Base-by-base conservation (phyloP, 768 basidiomycete species). In the Amyloporia xantha region DNA sequence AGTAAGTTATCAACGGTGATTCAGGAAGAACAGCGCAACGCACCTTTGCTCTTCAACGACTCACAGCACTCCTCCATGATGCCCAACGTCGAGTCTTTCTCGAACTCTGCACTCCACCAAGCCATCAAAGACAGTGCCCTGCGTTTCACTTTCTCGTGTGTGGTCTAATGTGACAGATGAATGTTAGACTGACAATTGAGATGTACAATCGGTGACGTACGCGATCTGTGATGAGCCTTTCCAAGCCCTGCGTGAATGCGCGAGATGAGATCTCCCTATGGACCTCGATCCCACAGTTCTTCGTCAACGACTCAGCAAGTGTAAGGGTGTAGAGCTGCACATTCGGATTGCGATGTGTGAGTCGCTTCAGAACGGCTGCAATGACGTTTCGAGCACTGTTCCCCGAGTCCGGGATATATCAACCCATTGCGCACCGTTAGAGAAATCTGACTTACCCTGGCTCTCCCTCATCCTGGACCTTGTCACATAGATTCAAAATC, bases 251-350 rank as follows among this genome's bases (percentile, higher is more conserved):
- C 1, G 93, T 97, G 72, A 96, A 99, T 2, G 89, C 87, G 44
- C 89, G 78, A 19, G 86, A 89, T 0, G 91, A 84, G 44, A 99
- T 74, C 66, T 99, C 95, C 40, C 86, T 76, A 63, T 93, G 82
- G 10, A 97, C 69, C 21, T 80, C 75, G 54, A 85, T 74, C 2
- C 81, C 81, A 57, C 91, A 91, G 68, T 99, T 99, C 78, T 94
- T 95, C 30, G 85, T 83, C 10, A 99, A 75, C 0, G 93, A 79
- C 61, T 97, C 95, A 2, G 85, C 77, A 15, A 98, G 75, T 1
- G 90, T 81, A 4, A 99, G 79, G 4, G 95, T 79, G 61, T 94
- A 97, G 1, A 97, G 78, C 68, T 99, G 96, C 2, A 99, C 96
- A 57, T 95, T 99, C 2, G 96, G 87, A 64, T 89, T 96, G 17